These are phyloP conservation scores for Psilocybe sp. DNA, from an alignment of 768 basidiomycete species.

Conservation along the genomic window DNA sequence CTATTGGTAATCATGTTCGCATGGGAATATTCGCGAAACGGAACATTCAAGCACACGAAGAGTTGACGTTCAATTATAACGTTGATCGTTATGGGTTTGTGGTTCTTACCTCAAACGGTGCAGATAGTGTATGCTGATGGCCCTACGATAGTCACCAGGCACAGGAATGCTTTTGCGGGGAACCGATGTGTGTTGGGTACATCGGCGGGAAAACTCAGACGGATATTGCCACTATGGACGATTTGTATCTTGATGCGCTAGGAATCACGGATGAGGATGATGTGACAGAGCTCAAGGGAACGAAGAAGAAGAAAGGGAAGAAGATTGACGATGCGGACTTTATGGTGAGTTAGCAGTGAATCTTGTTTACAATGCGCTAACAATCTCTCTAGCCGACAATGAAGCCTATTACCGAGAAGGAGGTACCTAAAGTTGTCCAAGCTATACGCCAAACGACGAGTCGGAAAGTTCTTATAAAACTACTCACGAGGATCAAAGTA, in stretches of 20 bases:
- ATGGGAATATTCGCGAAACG: constrained; percentile 99
- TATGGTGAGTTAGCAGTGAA: constrained; percentile 47
- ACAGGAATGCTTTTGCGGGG: constrained; percentile 93
- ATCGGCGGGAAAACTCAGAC: constrained; percentile 99
- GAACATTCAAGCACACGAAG: constrained; percentile 72
- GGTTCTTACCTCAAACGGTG: neutral
- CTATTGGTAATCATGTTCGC: constrained; percentile 80
- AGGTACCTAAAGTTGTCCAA: constrained; percentile 89
- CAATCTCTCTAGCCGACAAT: constrained; percentile 59
- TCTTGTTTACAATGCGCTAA: constrained; percentile 1
- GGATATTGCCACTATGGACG: constrained; percentile 91
- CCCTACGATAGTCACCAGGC: constrained; percentile 77
- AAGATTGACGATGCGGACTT: constrained; percentile 92
- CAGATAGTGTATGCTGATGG: neutral
- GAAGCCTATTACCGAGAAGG: constrained; percentile 70
- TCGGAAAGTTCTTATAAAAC: constrained; percentile 75
- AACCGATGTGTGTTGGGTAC: constrained; percentile 90
- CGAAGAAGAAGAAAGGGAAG: constrained; percentile 88
- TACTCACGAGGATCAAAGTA: constrained; percentile 85
- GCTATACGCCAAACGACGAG: constrained; percentile 88
- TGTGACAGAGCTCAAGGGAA: constrained; percentile 80
- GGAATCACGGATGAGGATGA: constrained; percentile 94
- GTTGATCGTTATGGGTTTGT: constrained; percentile 95
- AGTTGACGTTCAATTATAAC: constrained; percentile 98
- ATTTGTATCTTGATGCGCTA: constrained; percentile 90